These are phyloP conservation scores for Diaporthe nobilis DNA, from an alignment of 2,329 filamentous ascomycete species.

Conservation along the genomic window DNA sequence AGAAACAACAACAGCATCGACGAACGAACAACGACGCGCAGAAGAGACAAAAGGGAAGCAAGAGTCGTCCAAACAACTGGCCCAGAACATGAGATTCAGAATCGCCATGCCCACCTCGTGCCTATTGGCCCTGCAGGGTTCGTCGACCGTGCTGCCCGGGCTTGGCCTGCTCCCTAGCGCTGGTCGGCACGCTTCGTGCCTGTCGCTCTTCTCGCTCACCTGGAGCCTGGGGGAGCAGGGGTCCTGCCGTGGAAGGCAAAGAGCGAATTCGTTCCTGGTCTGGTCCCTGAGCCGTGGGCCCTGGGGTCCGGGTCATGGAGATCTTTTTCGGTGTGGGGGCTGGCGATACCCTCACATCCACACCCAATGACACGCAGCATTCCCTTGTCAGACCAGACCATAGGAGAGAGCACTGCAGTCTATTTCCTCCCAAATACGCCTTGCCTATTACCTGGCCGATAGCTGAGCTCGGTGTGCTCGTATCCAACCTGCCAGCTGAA, in stretches of 20 bases:
- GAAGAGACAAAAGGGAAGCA: not conserved
- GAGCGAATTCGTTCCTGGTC: not conserved
- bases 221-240: not conserved
- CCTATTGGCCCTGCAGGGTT: conserved; percentile 20
- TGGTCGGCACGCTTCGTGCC: not conserved
- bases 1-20: not conserved
- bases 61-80: conserved; percentile 1
- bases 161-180: conserved; percentile 20
- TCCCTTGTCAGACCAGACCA: not conserved
- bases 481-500: not conserved
- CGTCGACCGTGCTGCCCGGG: not conserved
- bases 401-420: not conserved
- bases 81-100: conserved; percentile 23
- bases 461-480: not conserved
- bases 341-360: conserved; percentile 29
- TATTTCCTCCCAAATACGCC: not conserved
- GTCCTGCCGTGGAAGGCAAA: not conserved
- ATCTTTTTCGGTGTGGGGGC: conserved; percentile 14
- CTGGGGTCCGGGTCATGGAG: not conserved
- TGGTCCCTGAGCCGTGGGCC: not conserved
- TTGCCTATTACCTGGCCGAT: too few species aligned
- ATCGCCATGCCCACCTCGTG: conserved; percentile 9
- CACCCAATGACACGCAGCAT: not conserved
- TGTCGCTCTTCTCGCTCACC: not conserved
- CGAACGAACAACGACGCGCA: not conserved